Percentiles rank a stretch among this genome's conserved stretches.
These are phyloP conservation scores for Penicillium simplicissimum DNA, from an alignment of 495 filamentous ascomycete species.

Conservation along the genomic window DNA sequence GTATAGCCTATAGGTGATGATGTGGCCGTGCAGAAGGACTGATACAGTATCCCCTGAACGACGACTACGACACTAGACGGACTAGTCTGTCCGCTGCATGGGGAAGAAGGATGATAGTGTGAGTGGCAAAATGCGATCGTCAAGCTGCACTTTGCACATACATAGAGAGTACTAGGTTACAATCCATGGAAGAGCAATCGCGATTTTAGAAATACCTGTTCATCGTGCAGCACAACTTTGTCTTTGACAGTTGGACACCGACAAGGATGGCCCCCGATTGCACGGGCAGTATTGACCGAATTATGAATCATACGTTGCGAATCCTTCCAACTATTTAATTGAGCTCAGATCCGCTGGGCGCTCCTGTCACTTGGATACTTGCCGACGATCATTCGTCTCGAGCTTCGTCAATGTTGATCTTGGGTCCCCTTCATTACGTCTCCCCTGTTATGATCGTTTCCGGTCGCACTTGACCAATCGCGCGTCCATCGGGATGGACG, in stretches of 20 bases:
- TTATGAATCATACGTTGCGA: background rate
- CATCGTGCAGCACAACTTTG: background rate
- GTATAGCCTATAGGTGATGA: background rate
- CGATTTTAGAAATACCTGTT: background rate
- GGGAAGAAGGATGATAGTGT: background rate
- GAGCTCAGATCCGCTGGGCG: constrained; percentile 11
- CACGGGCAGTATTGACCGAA: background rate
- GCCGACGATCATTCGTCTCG: constrained; percentile 20
- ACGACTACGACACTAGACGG: background rate
- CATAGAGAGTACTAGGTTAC: too few species aligned
- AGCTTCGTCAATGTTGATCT: constrained; percentile 18
- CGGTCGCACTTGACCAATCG: background rate
- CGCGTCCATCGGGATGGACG: background rate
- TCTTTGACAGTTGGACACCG: background rate
- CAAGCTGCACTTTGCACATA: background rate
- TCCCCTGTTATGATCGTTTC: background rate
- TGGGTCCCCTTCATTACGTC: background rate
- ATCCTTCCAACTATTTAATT: constrained; percentile 7
- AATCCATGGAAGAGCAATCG: too few species aligned
- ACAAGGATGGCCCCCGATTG: background rate
- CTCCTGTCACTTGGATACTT: constrained; percentile 17
- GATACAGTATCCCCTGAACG: constrained; percentile 18
- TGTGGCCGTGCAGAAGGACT: background rate
- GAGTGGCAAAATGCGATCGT: constrained; percentile 19
- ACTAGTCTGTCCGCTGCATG: constrained; percentile 1